phyloP scores from a whole-genome alignment of 352 stramenopile species.

The Globisporangium sylvaticum region DNA sequence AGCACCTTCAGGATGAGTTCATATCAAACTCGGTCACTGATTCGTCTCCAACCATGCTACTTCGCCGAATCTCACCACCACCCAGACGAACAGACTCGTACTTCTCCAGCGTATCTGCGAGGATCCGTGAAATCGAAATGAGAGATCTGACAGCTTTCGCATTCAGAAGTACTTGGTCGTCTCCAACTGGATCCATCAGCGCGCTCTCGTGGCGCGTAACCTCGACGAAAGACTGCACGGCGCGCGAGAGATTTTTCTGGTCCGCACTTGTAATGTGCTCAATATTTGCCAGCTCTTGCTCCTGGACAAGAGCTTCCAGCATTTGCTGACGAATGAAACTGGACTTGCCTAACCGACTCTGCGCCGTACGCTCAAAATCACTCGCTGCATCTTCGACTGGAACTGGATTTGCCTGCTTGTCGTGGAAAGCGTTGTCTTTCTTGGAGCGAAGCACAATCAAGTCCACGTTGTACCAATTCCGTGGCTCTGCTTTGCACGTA shows the following conservation, averaged over 20 bases:
- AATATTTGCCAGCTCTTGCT: slow-evolving; percentile 39
- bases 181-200: not conserved
- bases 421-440: slow-evolving; percentile 21
- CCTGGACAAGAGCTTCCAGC: slow-evolving; percentile 48
- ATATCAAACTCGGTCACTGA: slow-evolving; percentile 29
- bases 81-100: slow-evolving; percentile 15
- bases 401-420: slow-evolving; percentile 6
- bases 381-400: slow-evolving; percentile 5
- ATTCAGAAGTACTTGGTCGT: slow-evolving; percentile 16
- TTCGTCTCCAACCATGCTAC: slow-evolving; percentile 17
- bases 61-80: not conserved
- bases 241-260: slow-evolving; percentile 24
- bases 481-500: slow-evolving; percentile 36
- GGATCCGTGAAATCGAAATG: slow-evolving; percentile 40
- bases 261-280: slow-evolving; percentile 26
- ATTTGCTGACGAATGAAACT: slow-evolving; percentile 43
- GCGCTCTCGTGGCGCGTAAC: slow-evolving; percentile 14
- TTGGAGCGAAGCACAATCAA: slow-evolving; percentile 62
- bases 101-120: slow-evolving; percentile 44
- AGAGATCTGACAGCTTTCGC: slow-evolving; percentile 29
- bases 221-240: slow-evolving; percentile 39
- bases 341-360: slow-evolving; percentile 43
- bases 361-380: slow-evolving; percentile 52
- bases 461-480: slow-evolving; percentile 55
- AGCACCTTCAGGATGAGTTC: slow-evolving; percentile 9